Evolutionary conservation across 352 stramenopile species (phyloP).

Genomic region (Pythium sp.): DNA sequence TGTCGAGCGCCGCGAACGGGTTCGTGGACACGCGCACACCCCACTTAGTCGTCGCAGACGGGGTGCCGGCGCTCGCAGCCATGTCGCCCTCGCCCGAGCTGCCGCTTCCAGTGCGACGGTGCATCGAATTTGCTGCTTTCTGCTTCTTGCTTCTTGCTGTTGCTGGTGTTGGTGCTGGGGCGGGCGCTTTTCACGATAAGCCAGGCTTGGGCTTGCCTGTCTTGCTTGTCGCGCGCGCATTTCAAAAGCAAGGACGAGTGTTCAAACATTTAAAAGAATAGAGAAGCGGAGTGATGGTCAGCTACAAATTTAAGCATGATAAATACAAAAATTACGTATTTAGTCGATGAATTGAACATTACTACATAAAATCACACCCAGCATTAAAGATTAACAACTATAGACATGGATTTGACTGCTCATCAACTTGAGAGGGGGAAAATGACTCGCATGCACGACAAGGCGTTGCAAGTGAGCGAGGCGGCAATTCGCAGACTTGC

Average conservation of each 20-base stretch:
- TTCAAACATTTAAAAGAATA: slow-evolving; percentile 15
- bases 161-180: neutral
- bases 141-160: neutral
- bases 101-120: neutral
- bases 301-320: neutral
- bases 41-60: slow-evolving; percentile 27
- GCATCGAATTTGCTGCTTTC: neutral
- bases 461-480: neutral
- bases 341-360: neutral
- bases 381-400: neutral
- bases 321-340: neutral
- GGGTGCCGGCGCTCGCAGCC: neutral
- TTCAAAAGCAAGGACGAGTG: slow-evolving; percentile 7
- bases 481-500: neutral
- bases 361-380: neutral
- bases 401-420: neutral
- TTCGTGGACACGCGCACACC: slow-evolving; percentile 21
- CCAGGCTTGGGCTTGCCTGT: neutral
- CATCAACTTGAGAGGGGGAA: neutral
- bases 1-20: slow-evolving; percentile 20
- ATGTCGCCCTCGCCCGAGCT: slow-evolving; percentile 5
- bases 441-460: neutral
- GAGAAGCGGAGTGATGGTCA: neutral
- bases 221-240: slow-evolving; percentile 1
- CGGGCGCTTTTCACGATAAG: neutral